Percentiles rank a stretch among this genome's conserved stretches.
Evolutionary conservation across 208 protist genomes (phyloP).

Genomic region (Acanthamoeba culbertsoni): DNA sequence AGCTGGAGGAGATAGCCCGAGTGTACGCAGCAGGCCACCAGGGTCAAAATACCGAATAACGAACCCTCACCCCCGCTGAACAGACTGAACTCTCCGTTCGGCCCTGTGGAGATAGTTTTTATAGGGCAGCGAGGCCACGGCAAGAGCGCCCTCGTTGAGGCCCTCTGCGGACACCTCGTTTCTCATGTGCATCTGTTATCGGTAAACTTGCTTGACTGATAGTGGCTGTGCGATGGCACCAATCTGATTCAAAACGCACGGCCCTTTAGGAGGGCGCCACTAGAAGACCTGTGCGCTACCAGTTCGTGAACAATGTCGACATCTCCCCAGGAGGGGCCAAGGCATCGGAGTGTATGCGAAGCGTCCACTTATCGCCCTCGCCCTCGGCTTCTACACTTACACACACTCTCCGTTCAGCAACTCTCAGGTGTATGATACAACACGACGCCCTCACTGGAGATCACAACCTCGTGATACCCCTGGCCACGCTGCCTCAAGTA

Average conservation of each 20-base stretch:
- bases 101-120: background rate
- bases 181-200: background rate
- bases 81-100: slow-evolving; percentile 24
- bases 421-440: background rate
- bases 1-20: background rate
- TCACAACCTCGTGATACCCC: background rate
- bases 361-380: background rate
- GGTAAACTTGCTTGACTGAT: background rate
- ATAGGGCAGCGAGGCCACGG: slow-evolving; percentile 26
- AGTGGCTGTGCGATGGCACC: background rate
- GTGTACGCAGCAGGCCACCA: background rate
- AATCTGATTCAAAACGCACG: no score
- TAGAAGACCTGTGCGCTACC: slow-evolving; percentile 9
- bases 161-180: background rate
- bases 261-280: background rate
- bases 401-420: background rate
- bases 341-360: background rate
- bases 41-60: no score
- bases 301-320: background rate
- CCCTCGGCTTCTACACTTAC: background rate
- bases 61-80: no score
- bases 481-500: background rate
- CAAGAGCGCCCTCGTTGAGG: slow-evolving; percentile 18
- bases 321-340: background rate
- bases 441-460: background rate